Base-by-base conservation (phyloP, 1,284 basidiomycete species). In the Irpex sp. region DNA sequence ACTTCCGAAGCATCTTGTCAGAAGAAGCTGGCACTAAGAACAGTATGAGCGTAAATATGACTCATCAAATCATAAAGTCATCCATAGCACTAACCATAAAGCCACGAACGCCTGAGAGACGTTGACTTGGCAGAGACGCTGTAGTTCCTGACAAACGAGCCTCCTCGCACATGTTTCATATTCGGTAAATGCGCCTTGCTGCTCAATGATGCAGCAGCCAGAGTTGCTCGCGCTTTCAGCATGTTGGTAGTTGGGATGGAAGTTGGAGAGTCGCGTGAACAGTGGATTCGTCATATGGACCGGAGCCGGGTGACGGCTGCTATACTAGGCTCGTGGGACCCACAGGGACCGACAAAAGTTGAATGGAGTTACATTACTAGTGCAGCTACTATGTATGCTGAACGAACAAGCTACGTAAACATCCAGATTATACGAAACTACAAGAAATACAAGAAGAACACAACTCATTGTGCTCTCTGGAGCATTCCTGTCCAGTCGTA, bases 401-500 rank as follows among this genome's bases (percentile, higher is more conserved):
- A 8, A 44, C 40, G 40, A 4, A 15, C 4, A 44, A 11, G 5
- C 8, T 7, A 44, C 40, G 21, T 6, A 52, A 52, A 52, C 49
- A 9, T 26, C 26, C 26, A 26, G 26, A 26, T 26, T 26, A 4
- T 2, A 52, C 2, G n/a, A 3, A 52, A 5, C 17, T 52, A 9
- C 49, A 17, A 26, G 21, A 2, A 26, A 56, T 36, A 21, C 54
- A 36, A 36, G 21, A 15, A 8, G 31, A 5, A 56, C 7, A 36
- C 26, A 40, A 70, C 31, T 68, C 69, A 47, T 51, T 21, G 17
- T 21, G 49, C 17, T 19, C 69, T 65, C 51, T 65, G 71, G 70
- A 92, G 83, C 82, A 93, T 82, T 26, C 82, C 84, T 2, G 91
- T 93, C 92, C 91, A 93, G 73, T 93, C 91, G 73, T 83, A 92